These are phyloP conservation scores for Lipomyces oligophaga DNA, from an alignment of 805 yeast species.

Conservation along the genomic window DNA sequence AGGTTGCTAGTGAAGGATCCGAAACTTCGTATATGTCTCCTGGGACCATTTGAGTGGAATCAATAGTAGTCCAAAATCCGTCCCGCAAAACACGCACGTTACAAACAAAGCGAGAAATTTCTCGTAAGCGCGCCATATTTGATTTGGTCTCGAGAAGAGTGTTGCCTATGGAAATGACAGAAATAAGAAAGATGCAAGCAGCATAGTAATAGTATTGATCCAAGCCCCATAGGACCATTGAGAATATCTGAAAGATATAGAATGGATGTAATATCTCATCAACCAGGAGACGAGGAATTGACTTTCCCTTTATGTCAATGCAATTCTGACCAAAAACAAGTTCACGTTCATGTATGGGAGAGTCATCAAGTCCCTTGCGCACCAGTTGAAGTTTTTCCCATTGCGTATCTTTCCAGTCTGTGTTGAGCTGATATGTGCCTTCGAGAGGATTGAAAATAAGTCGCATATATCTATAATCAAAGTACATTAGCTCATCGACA, in stretches of 20 bases:
- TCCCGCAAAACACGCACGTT: slow-evolving; percentile 86
- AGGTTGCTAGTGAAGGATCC: slow-evolving; percentile 66
- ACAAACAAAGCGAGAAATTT: slow-evolving; percentile 69
- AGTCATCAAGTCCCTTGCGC: slow-evolving; percentile 60
- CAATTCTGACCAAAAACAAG: slow-evolving; percentile 74
- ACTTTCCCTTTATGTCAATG: slow-evolving; percentile 71
- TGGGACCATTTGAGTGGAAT: slow-evolving; percentile 79
- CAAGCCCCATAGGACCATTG: slow-evolving; percentile 84
- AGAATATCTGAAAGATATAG: slow-evolving; percentile 89
- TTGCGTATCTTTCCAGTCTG: slow-evolving; percentile 77
- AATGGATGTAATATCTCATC: slow-evolving; percentile 95
- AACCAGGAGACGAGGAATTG: slow-evolving; percentile 58
- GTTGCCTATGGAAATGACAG: slow-evolving; percentile 71
- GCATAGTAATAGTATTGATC: slow-evolving; percentile 95
- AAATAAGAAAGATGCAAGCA: slow-evolving; percentile 80
- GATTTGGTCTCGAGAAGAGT: slow-evolving; percentile 82
- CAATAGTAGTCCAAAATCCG: slow-evolving; percentile 73
- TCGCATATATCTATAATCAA: slow-evolving; percentile 78
- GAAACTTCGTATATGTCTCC: slow-evolving; percentile 93
- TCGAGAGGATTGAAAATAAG: slow-evolving; percentile 82
- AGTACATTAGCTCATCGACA: slow-evolving; percentile 64
- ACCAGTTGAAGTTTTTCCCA: slow-evolving; percentile 63
- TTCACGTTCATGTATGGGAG: slow-evolving; percentile 61
- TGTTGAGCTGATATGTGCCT: slow-evolving; percentile 77
- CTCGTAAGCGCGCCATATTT: slow-evolving; percentile 58